Percentiles rank a stretch among this genome's conserved stretches.
Evolutionary conservation across 2,329 filamentous ascomycete species (phyloP).

Genomic region (Paramyrothecium sp.): DNA sequence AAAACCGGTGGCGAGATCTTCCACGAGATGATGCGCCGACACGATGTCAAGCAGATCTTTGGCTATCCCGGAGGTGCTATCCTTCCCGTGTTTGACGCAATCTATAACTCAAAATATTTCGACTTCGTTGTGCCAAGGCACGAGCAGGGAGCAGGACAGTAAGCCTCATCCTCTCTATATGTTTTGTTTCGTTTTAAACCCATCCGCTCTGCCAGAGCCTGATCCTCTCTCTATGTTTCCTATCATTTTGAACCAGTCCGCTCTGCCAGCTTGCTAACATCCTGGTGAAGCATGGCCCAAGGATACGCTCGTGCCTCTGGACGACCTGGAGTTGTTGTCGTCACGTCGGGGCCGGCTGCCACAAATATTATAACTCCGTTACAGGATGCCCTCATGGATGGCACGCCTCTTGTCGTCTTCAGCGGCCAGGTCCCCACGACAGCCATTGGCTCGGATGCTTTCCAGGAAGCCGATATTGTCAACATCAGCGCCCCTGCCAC

Average conservation of each 20-base stretch:
- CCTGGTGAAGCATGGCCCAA: conserved; percentile 71
- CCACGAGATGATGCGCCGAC: conserved; percentile 97
- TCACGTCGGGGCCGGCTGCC: conserved; percentile 93
- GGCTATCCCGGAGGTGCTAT: conserved; percentile 95
- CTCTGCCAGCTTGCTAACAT: not conserved
- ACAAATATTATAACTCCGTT: conserved; percentile 97
- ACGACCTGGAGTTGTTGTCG: conserved; percentile 91
- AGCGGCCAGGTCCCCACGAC: conserved; percentile 87
- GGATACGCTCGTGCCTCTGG: conserved; percentile 93
- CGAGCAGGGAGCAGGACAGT: conserved; percentile 92
- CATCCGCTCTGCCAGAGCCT: not conserved
- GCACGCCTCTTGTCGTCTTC: conserved; percentile 95
- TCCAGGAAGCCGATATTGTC: conserved; percentile 93
- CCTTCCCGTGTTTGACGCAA: conserved; percentile 96
- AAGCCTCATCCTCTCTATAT: not conserved
- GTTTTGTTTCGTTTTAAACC: not conserved
- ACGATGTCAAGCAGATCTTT: conserved; percentile 89
- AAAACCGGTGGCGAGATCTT: conserved; percentile 96
- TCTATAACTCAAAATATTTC: conserved; percentile 97
- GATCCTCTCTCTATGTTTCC: not conserved
- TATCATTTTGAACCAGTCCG: not conserved
- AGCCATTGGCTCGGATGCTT: conserved; percentile 84
- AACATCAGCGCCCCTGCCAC: too few species aligned
- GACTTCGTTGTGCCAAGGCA: conserved; percentile 94
- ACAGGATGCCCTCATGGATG: conserved; percentile 93